Conservation (phyloP, 73 alveolate genomes). For the Tetrahymena malaccensis region DNA sequence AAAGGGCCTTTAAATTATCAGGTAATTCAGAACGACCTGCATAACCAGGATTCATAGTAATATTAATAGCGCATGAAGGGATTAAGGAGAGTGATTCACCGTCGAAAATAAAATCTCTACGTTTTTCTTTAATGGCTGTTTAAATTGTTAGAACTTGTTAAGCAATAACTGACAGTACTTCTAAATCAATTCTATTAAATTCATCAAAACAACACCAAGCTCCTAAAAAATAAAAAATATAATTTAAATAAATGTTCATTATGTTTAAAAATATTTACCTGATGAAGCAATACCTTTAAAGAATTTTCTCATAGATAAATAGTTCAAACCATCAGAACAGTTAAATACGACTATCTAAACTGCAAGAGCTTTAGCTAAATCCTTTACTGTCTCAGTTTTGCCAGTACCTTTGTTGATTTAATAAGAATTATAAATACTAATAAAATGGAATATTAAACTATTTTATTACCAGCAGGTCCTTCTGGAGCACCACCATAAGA, state of each 20-base stretch:
- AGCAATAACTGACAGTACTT: constrained; percentile 77
- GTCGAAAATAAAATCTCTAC: constrained; percentile 47
- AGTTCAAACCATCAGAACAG: constrained; percentile 91
- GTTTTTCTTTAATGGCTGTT: constrained; percentile 53
- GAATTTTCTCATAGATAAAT: constrained; percentile 87
- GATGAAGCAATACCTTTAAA: constrained; percentile 91
- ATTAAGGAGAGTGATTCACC: constrained; percentile 61
- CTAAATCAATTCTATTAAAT: constrained; percentile 93
- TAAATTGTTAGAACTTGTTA: constrained; percentile 58
- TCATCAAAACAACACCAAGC: constrained; percentile 99
- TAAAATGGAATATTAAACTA: too few species aligned
- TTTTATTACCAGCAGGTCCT: constrained; percentile 84
- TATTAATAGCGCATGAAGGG: constrained; percentile 87
- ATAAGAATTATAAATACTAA: too few species aligned
- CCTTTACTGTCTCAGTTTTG: constrained; percentile 97
- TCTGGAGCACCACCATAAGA: constrained; percentile 97
- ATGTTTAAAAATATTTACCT: constrained; percentile 36
- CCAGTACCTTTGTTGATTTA: constrained; percentile 63
- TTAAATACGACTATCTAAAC: constrained; percentile 92
- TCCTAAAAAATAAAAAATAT: constrained; percentile 52
- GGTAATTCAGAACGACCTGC: constrained; percentile 97
- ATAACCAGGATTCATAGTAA: constrained; percentile 98
- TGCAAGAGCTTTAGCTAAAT: constrained; percentile 88
- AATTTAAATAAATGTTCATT: neutral
- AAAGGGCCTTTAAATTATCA: constrained; percentile 90